These are phyloP conservation scores for Eimeria falciformis DNA, from an alignment of 169 alveolate genomes.

Conservation along the genomic window DNA sequence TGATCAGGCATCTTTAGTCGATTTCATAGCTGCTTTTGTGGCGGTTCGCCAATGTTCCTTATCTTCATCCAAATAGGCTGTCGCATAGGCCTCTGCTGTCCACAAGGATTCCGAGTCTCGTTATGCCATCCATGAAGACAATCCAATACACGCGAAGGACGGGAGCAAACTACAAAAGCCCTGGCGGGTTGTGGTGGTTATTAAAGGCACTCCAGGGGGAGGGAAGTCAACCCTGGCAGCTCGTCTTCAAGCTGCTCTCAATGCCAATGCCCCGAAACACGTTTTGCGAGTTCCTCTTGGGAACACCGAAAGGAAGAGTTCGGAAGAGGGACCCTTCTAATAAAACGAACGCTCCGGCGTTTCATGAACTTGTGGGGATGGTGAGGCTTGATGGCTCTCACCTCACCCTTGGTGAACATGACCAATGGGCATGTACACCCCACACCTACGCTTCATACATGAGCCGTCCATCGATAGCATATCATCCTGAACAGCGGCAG, in stretches of 20 bases:
- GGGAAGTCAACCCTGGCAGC: constrained; percentile 20
- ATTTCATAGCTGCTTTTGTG: neutral
- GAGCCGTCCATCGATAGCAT: neutral
- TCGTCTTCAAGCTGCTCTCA: constrained; percentile 9
- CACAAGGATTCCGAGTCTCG: neutral
- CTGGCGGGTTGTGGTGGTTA: constrained; percentile 29
- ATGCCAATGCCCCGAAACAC: neutral
- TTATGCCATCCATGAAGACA: neutral
- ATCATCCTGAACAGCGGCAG: neutral
- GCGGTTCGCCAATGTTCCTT: neutral
- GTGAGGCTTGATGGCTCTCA: neutral
- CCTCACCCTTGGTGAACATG: neutral
- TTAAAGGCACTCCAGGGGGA: constrained; percentile 55
- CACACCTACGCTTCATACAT: neutral
- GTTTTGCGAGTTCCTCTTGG: constrained; percentile 12
- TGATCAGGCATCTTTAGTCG: neutral
- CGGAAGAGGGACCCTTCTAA: too few relatives aligned
- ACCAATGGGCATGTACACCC: neutral
- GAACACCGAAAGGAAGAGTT: neutral
- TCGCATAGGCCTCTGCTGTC: neutral
- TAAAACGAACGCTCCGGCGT: neutral
- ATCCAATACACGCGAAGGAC: too few relatives aligned
- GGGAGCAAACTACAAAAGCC: neutral
- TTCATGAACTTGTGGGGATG: constrained; percentile 3
- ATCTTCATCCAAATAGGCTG: neutral